Evolutionary conservation across 176 grass and related monocot species (phyloP), one percentile per base, ranked within the genome.

Genomic region (Bolboschoenus planiculmis): DNA sequence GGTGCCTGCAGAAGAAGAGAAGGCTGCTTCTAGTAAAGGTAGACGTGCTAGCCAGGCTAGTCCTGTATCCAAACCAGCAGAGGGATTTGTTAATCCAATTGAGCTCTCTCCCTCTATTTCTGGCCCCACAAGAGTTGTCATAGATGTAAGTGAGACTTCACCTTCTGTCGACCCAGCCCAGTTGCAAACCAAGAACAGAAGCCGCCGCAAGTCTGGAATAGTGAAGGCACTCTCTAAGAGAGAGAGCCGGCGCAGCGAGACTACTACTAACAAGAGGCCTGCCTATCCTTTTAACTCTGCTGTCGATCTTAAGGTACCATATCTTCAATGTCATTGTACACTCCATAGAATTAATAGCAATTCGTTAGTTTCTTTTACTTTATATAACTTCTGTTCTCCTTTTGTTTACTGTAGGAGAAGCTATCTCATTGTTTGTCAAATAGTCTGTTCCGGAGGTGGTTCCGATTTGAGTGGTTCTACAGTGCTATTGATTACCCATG

Each of bases 401-500:
- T 76, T 31, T 51, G 81, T 47, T 67, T 66, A 31, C 78, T 84
- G 46, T 86, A 97, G 92, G 92, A 91, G 5, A 91, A 92, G 83
- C 85, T 95, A 78, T 90, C 90, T 58, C 85, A 93, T 78, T 91
- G 92, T 56, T 87, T 99, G 78, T 95, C 96, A 80, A 95, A 90
- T 85, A 87, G 88, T 85, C 84, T 95, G 40, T 87, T 95, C 37
- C 92, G 92, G 51, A 90, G 92, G 85, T 99, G 96, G 92, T 99
- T 87, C 88, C 86, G 86, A 72, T 99, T 91, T 87, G 96, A 99
- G 81, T 99, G 96, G 92, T 99, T 99, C 83, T 99, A 95, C n/a
- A 99, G 96, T 88, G 91, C 96, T 85, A 93, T 99, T 60, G 92
- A 99, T 85, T 99, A 93, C 87, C 92, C 96, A 34, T 99, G 92